These are phyloP conservation scores for Daldinia vernicosa DNA, from an alignment of 495 filamentous ascomycete species.

Conservation along the genomic window DNA sequence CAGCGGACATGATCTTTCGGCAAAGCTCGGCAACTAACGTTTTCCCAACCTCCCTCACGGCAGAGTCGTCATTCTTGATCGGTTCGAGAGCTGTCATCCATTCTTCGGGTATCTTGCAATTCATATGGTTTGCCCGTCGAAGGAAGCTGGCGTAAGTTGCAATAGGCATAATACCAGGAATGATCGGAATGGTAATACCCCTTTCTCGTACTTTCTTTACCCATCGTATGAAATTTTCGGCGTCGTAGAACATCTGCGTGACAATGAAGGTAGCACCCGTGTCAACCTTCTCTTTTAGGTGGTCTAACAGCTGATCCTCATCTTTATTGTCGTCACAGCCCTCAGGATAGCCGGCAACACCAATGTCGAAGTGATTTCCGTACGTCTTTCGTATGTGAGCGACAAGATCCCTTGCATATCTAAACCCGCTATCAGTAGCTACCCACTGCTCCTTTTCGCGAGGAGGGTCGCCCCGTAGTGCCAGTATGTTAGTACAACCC, in stretches of 20 bases:
- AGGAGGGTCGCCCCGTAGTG: conserved; percentile 92
- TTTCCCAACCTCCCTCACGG: conserved; percentile 90
- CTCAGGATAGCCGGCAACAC: conserved; percentile 96
- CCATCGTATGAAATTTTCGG: conserved; percentile 92
- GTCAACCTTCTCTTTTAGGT: conserved; percentile 98
- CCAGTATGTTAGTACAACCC: conserved; percentile 97
- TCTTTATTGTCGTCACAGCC: conserved; percentile 93
- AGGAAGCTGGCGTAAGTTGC: conserved; percentile 93
- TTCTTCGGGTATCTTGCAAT: conserved; percentile 77
- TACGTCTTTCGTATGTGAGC: conserved; percentile 90
- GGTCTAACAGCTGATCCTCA: conserved; percentile 83
- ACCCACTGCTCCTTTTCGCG: conserved; percentile 95
- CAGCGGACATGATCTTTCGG: conserved; percentile 77
- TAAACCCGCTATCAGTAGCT: conserved; percentile 83
- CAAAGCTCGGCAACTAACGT: conserved; percentile 93
- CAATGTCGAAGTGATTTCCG: conserved; percentile 96
- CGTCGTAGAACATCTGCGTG: conserved; percentile 99
- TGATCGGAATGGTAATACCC: conserved; percentile 89
- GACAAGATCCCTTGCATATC: conserved; percentile 92
- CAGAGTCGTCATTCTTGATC: conserved; percentile 95
- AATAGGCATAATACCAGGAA: conserved; percentile 99
- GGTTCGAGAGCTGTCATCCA: conserved; percentile 88
- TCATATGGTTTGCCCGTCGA: conserved; percentile 87
- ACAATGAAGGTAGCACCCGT: conserved; percentile 92
- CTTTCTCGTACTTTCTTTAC: conserved; percentile 81